Evolutionary conservation across 768 basidiomycete genomes (phyloP), one percentile per base, ranked within the genome.

Genomic region (Hebeloma cylindrosporum): DNA sequence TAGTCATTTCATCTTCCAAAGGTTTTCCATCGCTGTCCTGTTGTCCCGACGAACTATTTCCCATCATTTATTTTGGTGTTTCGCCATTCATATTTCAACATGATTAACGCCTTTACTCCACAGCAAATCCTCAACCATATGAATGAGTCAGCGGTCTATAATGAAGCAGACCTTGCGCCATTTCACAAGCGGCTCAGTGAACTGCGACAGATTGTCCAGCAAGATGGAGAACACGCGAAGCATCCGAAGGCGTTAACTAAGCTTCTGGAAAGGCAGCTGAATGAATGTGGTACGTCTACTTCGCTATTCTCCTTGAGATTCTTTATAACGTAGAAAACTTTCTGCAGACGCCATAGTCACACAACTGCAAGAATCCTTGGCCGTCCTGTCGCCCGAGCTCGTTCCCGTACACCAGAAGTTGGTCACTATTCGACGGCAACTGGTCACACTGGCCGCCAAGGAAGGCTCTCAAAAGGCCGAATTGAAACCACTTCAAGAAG

Each of bases 71-170:
- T 39, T n/a, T 18, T 28, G 9, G 6, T 32, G 9, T 33, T 26
- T 23, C 25, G 20, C 27, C n/a, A 33, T 16, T 31, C 33, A 8
- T 36, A 11, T 50, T 40, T 36, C 40, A 27, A 35, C 43, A n/a
- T 48, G 28, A 36, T 44, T 47, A 43, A 30, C 36, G 39, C 13
- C 37, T 37, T 16, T 25, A 17, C 46, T 38, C 21, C 38, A 52
- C 70, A 95, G 91, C 88, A 93, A 93, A 86, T 96, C 27, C 77
- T 95, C 35, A 84, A 86, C 61, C 91, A 94, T 61, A 89, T 97
- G 86, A 89, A 93, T 65, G 96, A 99, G 63, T 93, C 91, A 1
- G 87, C 87, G 5, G 85, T 92, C 33, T 98, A 97, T 67, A 97
- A 92, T 54, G 90, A 93, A 60, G 70, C 83, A 17, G 92, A 96